Percentiles rank a stretch among this genome's conserved stretches.
These are phyloP conservation scores for Backusella parvicylindrica DNA, from an alignment of 192 early-diverging fungal species.

Conservation along the genomic window DNA sequence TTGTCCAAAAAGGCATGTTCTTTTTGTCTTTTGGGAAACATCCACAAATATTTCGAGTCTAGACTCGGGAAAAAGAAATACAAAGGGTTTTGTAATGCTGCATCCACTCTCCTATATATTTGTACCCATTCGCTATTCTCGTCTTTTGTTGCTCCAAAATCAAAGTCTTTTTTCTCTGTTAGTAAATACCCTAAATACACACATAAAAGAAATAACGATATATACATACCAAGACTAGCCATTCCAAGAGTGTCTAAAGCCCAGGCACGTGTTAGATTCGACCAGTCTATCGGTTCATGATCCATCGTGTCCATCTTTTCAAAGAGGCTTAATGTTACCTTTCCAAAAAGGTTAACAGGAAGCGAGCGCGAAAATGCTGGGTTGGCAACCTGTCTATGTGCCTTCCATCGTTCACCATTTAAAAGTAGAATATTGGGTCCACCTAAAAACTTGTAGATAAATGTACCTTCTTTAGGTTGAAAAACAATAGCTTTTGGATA, in stretches of 20 bases:
- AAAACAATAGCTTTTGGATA: background rate
- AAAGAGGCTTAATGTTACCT: slow-evolving; percentile 14
- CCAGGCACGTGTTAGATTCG: background rate
- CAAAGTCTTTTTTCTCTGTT: background rate
- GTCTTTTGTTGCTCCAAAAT: background rate
- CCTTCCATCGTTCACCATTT: background rate
- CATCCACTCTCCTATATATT: background rate
- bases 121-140: background rate
- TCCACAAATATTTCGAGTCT: background rate
- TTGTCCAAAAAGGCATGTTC: background rate
- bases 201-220: background rate
- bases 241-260: background rate
- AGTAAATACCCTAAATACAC: no score
- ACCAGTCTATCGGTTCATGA: background rate
- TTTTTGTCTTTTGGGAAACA: background rate
- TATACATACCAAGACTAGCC: background rate
- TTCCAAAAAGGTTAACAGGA: slow-evolving; percentile 21
- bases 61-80: background rate
- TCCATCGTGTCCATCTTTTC: background rate
- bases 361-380: slow-evolving; percentile 30
- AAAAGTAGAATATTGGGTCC: background rate
- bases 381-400: slow-evolving; percentile 11
- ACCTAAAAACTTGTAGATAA: background rate
- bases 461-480: background rate
- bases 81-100: background rate